Evolutionary conservation across 2,329 filamentous ascomycete genomes (phyloP).

Genomic region (Tolypocladium sp.): DNA sequence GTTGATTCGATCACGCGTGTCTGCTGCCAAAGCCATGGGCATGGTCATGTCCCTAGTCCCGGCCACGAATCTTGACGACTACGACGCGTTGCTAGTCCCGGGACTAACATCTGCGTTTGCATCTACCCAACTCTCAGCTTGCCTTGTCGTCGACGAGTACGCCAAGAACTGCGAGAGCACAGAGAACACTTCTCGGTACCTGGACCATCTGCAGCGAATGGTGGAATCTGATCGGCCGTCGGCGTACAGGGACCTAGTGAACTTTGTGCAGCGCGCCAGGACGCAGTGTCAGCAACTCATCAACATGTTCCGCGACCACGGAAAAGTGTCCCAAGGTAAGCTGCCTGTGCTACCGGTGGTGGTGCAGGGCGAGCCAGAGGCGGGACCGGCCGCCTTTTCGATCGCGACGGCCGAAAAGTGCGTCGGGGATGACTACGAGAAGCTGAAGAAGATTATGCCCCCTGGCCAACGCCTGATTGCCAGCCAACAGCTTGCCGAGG

Average conservation of each 20-base stretch:
- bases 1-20: slow-evolving; percentile 82
- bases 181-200: slow-evolving; percentile 40
- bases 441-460: slow-evolving; percentile 78
- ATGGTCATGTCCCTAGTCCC: slow-evolving; percentile 73
- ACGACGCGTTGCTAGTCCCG: slow-evolving; percentile 55
- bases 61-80: slow-evolving; percentile 49
- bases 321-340: slow-evolving; percentile 66
- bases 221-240: slow-evolving; percentile 73
- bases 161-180: slow-evolving; percentile 49
- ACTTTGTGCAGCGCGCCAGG: slow-evolving; percentile 78
- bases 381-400: slow-evolving; percentile 87
- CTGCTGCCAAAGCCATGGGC: slow-evolving; percentile 77
- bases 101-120: slow-evolving; percentile 66
- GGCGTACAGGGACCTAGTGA: slow-evolving; percentile 84
- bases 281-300: slow-evolving; percentile 87
- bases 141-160: slow-evolving; percentile 82
- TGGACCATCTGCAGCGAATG: slow-evolving; percentile 59
- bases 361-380: slow-evolving; percentile 86
- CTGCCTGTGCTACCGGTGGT: slow-evolving; percentile 79
- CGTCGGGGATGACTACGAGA: slow-evolving; percentile 75
- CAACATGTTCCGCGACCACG: slow-evolving; percentile 85
- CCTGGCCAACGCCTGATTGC: slow-evolving; percentile 82
- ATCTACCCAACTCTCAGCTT: slow-evolving; percentile 76
- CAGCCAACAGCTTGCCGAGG: slow-evolving; percentile 68
- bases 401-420: slow-evolving; percentile 82